These are phyloP conservation scores for Psilocybe azurescens DNA, from an alignment of 768 basidiomycete genomes.

Conservation along the genomic window DNA sequence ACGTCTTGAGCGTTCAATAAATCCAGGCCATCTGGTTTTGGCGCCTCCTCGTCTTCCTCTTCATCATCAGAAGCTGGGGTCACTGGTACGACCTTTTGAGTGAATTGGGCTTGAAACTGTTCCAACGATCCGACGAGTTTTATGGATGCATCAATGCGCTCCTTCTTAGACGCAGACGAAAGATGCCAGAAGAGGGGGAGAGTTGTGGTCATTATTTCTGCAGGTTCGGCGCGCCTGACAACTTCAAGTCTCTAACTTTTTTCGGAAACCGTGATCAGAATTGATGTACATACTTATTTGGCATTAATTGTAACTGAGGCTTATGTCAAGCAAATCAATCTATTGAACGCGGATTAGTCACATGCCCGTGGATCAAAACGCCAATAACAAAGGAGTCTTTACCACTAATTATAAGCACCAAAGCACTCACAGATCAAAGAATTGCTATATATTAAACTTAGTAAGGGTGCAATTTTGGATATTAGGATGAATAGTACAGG, in stretches of 20 bases:
- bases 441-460: too few relatives aligned
- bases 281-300: neutral
- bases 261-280: conserved; percentile 22
- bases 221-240: conserved; percentile 7
- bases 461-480: too few relatives aligned
- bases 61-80: conserved; percentile 49
- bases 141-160: conserved; percentile 84
- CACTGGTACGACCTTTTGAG: conserved; percentile 42
- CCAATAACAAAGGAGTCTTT: neutral
- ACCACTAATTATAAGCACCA: too few relatives aligned
- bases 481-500: neutral
- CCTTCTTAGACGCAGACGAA: conserved; percentile 79
- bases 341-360: neutral
- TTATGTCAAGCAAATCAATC: conserved; percentile 1
- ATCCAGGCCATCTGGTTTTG: conserved; percentile 58
- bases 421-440: too few relatives aligned
- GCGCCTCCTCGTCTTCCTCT: conserved; percentile 46
- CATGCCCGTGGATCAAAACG: neutral
- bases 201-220: conserved; percentile 73
- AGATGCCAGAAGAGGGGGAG: conserved; percentile 95
- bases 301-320: neutral
- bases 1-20: conserved; percentile 87
- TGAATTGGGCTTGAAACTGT: conserved; percentile 78
- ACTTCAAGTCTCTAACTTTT: conserved; percentile 14
- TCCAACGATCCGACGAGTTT: conserved; percentile 83